Evolutionary conservation across 192 early-diverging fungal species (phyloP).

Genomic region (Pecoramyces ruminantium): DNA sequence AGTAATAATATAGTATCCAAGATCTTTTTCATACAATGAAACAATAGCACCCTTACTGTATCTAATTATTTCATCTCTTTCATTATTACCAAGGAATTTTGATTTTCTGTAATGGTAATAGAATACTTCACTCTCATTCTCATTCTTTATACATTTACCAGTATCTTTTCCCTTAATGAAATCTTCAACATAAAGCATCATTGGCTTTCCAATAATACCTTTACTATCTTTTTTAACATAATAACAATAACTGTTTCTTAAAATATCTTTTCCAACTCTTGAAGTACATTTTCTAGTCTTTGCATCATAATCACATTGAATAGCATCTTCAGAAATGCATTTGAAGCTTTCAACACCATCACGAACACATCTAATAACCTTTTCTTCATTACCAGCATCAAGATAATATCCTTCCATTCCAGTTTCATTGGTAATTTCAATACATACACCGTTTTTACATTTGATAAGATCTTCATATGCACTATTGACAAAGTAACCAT

Average conservation of each 20-base stretch:
- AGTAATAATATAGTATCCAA: not conserved
- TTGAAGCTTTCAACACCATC: not conserved
- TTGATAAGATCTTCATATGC: too few relatives aligned
- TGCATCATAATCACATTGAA: not conserved
- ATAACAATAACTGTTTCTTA: not conserved
- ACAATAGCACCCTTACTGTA: not conserved
- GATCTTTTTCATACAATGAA: not conserved
- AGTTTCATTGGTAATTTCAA: not conserved
- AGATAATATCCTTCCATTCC: not conserved
- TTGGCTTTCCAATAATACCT: too few relatives aligned
- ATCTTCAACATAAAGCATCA: not conserved
- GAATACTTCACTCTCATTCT: not conserved
- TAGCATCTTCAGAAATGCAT: not conserved
- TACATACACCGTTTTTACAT: too few relatives aligned
- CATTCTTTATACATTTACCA: not conserved
- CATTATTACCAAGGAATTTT: not conserved
- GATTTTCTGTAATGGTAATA: not conserved
- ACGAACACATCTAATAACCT: not conserved
- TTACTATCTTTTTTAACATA: not conserved
- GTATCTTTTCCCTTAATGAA: not conserved
- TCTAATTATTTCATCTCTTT: not conserved
- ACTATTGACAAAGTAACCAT: too few relatives aligned
- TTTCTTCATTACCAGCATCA: not conserved
- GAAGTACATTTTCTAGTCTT: not conserved
- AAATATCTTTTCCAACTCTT: not conserved